Evolutionary conservation across 257 asterid species (phyloP).

Genomic region (Pogostemon cablin): DNA sequence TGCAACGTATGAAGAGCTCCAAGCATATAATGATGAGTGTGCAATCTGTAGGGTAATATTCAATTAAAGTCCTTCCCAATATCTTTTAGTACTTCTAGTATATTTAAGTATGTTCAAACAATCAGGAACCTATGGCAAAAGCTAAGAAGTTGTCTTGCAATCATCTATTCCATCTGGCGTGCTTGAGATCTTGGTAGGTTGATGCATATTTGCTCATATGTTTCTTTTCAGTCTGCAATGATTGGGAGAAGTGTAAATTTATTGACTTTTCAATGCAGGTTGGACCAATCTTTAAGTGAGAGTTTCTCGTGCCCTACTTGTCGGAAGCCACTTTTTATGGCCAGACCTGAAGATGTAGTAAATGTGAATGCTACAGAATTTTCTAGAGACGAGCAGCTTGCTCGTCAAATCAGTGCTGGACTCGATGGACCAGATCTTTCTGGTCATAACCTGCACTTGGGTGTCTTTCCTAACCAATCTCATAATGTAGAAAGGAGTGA

Average conservation of each 20-base stretch:
- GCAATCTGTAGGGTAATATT: constrained; percentile 89
- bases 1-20: constrained; percentile 84
- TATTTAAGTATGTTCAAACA: constrained; percentile 32
- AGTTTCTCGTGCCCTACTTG: constrained; percentile 96
- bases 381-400: constrained; percentile 89
- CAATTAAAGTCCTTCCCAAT: constrained; percentile 16
- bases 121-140: constrained; percentile 96
- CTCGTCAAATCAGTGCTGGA: constrained; percentile 80
- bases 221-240: constrained; percentile 5
- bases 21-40: constrained; percentile 86
- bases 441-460: constrained; percentile 60
- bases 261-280: constrained; percentile 50
- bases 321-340: constrained; percentile 82
- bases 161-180: constrained; percentile 89
- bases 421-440: constrained; percentile 71
- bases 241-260: constrained; percentile 24
- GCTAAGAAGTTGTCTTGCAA: constrained; percentile 91
- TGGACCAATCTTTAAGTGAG: constrained; percentile 88
- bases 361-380: constrained; percentile 52
- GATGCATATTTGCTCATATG: constrained; percentile 16
- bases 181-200: constrained; percentile 94
- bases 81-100: constrained; percentile 28
- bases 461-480: constrained; percentile 59
- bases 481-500: constrained; percentile 64
- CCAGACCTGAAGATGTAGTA: constrained; percentile 53